phyloP scores from a whole-genome alignment of 257 asterid genomes.

The Plectranthus barbatus region DNA sequence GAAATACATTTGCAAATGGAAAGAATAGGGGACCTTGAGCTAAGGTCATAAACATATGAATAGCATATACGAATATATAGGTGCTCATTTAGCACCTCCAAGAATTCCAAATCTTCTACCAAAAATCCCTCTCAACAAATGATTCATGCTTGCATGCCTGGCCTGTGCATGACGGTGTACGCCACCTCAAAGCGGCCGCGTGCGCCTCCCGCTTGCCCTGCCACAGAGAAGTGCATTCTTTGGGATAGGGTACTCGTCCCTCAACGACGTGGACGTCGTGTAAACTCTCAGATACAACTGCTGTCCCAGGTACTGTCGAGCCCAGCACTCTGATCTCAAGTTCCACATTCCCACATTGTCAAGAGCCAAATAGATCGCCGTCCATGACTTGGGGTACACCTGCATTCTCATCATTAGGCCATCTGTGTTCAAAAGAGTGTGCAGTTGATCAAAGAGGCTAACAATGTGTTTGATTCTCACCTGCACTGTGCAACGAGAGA shows the following conservation, averaged over 20 bases:
- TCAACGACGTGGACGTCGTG: constrained; percentile 58
- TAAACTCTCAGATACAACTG: constrained; percentile 67
- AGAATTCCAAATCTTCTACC: no score
- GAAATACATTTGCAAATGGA: constrained; percentile 16
- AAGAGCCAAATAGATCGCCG: constrained; percentile 53
- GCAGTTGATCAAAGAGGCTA: background rate
- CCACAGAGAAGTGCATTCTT: constrained; percentile 84
- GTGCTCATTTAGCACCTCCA: no score
- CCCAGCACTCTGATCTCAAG: constrained; percentile 77
- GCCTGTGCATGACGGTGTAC: no score
- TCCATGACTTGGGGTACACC: constrained; percentile 89
- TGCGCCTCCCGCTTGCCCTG: constrained; percentile 59
- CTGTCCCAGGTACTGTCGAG: constrained; percentile 79
- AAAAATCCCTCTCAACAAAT: no score
- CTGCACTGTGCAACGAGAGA: constrained; percentile 77
- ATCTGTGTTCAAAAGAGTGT: no score
- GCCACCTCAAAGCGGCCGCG: constrained; percentile 49
- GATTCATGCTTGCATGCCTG: no score
- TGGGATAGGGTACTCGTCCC: constrained; percentile 85
- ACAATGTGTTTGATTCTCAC: constrained; percentile 16
- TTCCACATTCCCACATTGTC: constrained; percentile 97
- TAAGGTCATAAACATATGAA: constrained; percentile 35
- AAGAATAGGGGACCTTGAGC: constrained; percentile 62
- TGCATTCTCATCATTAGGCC: constrained; percentile 13
- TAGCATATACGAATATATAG: no score